These are phyloP conservation scores for Tetragonia tetragonoides DNA, from an alignment of 148 eudicot genomes.

Conservation along the genomic window DNA sequence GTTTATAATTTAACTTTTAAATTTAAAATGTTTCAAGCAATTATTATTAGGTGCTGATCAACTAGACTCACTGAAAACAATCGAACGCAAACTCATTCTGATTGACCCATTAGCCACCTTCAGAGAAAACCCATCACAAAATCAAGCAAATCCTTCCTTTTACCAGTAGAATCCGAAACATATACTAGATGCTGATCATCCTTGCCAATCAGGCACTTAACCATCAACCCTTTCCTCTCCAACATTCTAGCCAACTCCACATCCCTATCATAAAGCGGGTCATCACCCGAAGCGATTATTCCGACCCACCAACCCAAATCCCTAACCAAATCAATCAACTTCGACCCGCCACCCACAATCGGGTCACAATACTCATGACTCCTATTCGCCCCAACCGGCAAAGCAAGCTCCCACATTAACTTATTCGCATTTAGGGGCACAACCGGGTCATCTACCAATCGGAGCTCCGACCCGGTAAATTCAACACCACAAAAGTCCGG, in stretches of 20 bases:
- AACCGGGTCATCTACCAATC: slow-evolving; percentile 25
- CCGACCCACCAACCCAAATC: slow-evolving; percentile 39
- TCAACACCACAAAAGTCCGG: slow-evolving; percentile 50
- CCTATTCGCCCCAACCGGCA: slow-evolving; percentile 46
- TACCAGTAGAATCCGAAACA: slow-evolving; percentile 23
- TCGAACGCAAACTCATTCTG: no score
- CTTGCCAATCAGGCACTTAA: slow-evolving; percentile 26
- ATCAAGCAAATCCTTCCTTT: slow-evolving; percentile 11
- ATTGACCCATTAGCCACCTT: no score
- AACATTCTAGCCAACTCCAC: slow-evolving; percentile 37
- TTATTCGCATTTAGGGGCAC: slow-evolving; percentile 33
- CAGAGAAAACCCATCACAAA: slow-evolving; percentile 1
- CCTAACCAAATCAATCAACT: slow-evolving; percentile 20
- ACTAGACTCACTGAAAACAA: no score
- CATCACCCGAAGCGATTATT: slow-evolving; percentile 44
- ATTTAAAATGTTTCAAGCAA: no score
- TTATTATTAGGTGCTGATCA: no score
- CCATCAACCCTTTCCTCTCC: slow-evolving; percentile 28
- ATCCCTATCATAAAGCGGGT: slow-evolving; percentile 41
- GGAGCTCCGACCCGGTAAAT: slow-evolving; percentile 47
- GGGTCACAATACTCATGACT: slow-evolving; percentile 57
- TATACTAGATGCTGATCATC: slow-evolving; percentile 51
- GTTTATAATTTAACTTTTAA: no score
- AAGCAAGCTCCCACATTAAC: slow-evolving; percentile 39
- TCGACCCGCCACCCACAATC: slow-evolving; percentile 20